Evolutionary conservation across 108 stramenopile species (phyloP), one percentile per base, ranked within the genome.

Genomic region (Chaetoceros tenuissimus): DNA sequence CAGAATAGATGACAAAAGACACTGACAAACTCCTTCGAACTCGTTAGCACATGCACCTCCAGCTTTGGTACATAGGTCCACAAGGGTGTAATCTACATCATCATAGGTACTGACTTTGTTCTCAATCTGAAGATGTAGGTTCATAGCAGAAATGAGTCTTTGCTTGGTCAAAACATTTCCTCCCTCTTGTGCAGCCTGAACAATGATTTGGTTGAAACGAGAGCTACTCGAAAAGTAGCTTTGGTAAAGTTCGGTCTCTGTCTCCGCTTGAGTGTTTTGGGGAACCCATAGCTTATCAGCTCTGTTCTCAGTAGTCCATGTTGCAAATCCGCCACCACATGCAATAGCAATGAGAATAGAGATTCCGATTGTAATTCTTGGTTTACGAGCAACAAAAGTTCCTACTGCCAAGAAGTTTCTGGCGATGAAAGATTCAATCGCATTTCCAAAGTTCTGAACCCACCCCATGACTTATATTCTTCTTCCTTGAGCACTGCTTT

Each of bases 271-370:
- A 0, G 85, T 86, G 44, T 65, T 62, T 46, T 86, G 85, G 1
- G 85, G 85, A 3, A 82, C 68, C 85, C 85, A 86, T 25, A 86
- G 52, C 34, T 86, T 55, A 48, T 82, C 81, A 2, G 62, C 57
- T 19, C 84, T 68, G 57, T 70, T 76, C 31, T 86, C 81, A 0
- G 85, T 69, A n/a, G 67, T 72, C 46, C 69, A 66, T 34, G 34
- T 48, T 18, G 56, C 44, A 59, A 86, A 75, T n/a, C 81, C 81
- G 13, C 3, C 44, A 20, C 73, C 76, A 34, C 63, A 71, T 7
- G 56, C 17, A 18, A 60, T 53, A 3, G 55, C 50, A 22, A 79
- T 28, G 0, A 75, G n/a, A 34, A 80, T 58, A 24, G 78, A 44
- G 13, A 80, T 31, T 25, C 28, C 48, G 20, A 86, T 86, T 26